Percentiles rank a stretch among this genome's conserved stretches.
Evolutionary conservation across 2,329 filamentous ascomycete genomes (phyloP).

Genomic region (Lasiodiplodia hormozganensis): DNA sequence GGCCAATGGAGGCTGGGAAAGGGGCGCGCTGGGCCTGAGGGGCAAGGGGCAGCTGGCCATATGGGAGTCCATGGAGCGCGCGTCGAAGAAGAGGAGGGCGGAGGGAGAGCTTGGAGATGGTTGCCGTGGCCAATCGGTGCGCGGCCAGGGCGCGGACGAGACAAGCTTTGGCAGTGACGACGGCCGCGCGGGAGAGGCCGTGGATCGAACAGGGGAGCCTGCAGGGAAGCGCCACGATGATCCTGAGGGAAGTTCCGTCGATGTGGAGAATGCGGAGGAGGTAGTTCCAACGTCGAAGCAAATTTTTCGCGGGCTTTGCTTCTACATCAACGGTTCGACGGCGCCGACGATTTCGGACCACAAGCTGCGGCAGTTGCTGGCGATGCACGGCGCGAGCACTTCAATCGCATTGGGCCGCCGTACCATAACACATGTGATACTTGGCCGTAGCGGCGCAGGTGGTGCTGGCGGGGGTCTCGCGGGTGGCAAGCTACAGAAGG

Average conservation of each 20-base stretch:
- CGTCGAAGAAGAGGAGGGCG: constrained; percentile 32
- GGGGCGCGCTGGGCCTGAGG: constrained; percentile 56
- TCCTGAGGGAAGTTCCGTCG: not conserved
- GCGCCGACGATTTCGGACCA: constrained; percentile 83
- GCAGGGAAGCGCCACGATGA: constrained; percentile 10
- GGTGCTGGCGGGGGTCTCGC: constrained; percentile 78
- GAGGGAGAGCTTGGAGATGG: constrained; percentile 32
- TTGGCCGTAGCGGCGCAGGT: constrained; percentile 58
- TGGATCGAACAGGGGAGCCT: not conserved
- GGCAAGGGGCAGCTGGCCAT: constrained; percentile 54
- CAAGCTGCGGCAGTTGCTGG: constrained; percentile 79
- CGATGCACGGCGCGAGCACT: constrained; percentile 74
- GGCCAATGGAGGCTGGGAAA: constrained; percentile 61
- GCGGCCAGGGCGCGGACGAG: not conserved
- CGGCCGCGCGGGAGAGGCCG: constrained; percentile 3
- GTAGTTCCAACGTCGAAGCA: constrained; percentile 36
- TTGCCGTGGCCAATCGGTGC: not conserved
- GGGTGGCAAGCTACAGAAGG: constrained; percentile 79
- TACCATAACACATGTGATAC: constrained; percentile 83
- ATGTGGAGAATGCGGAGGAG: constrained; percentile 4
- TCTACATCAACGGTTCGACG: constrained; percentile 90
- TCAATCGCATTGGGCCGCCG: constrained; percentile 74
- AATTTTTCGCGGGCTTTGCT: constrained; percentile 74
- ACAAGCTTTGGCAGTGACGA: not conserved
- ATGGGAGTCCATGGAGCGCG: constrained; percentile 38